Base-by-base conservation (phyloP, 192 early-diverging fungal species). In the Phlyctochytrium planicorne region DNA sequence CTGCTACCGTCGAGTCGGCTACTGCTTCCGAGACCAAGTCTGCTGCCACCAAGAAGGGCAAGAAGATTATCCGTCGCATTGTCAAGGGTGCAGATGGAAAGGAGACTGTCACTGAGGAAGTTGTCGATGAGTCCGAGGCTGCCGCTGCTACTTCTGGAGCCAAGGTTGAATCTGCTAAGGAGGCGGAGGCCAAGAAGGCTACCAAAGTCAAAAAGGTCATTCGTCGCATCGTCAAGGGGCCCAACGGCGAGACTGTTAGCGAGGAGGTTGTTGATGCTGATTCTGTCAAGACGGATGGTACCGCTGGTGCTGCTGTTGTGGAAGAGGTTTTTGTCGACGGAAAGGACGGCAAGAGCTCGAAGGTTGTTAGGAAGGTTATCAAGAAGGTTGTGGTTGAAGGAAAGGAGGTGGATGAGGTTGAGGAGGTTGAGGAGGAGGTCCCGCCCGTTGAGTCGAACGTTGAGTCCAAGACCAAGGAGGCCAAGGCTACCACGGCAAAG, bases 51-150 rank as follows among this genome's bases (percentile, higher is more conserved):
- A 47, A 47, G 40, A 47, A 47, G 40, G 40, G 6, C 40, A 47
- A 47, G 40, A 47, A 47, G 40, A 47, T 47, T 47, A 47, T 47
- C 40, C 40, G 40, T 20, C 40, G 40, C 40, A 47, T 47, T 20
- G 40, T 47, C 40, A 47, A 47, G n/a, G n/a, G n/a, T 20, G 40
- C 40, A 14, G 40, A 47, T 20, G 40, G 40, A 6, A 20, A 47
- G 10, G 40, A 47, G 40, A n/a, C n/a, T n/a, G 40, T 47, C 40
- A 20, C 20, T 47, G 40, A 47, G 40, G 40, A 47, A 20, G 40
- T 47, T 47, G 40, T 47, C 10, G 40, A 47, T 6, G 40, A 47
- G 40, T 14, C 40, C 40, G 40, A 20, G 40, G 10, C 40, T n/a
- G n/a, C n/a, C n/a, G n/a, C n/a, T n/a, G 40, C 20, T 47, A 20